Base-by-base conservation (phyloP, 306 rosid species). In the Lablab purpureus region DNA sequence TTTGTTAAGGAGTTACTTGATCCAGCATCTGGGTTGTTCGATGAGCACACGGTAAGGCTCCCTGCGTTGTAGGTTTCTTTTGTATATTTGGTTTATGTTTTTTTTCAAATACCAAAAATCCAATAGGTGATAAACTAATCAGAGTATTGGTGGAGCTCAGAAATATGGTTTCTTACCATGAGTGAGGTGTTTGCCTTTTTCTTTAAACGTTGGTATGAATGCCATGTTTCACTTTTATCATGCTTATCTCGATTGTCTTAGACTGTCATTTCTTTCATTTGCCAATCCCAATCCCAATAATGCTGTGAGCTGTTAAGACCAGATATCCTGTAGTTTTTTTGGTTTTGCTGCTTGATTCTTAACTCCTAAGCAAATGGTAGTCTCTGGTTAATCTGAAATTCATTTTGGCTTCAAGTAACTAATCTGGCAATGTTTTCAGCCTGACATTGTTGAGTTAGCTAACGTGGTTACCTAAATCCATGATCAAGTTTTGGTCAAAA, bases 31-130 rank as follows among this genome's bases (percentile, higher is more conserved):
- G 90, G 88, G 43, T 80, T 86, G 84, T 65, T 93, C 34, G 87
- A 90, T 78, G 82, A 80, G 65, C 85, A 88, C 66, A 72, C 85
- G 97, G 98, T 96, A 67, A 90, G 92, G 80, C 23, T 67, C 59
- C 34, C 43, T 81, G 54, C 74, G 54, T 79, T 67, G 68, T 80
- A 47, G 77, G 55, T 56, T 73, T 64, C 50, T 11, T 32, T 19
- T 72, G 3, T 36, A 30, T 71, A 6, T 60, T 80, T 70, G 69
- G 56, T 52, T 71, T n/a, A n/a, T 52, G 9, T 40, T 54, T 66
- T 23, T 3, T 34, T 72, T 78, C 25, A 54, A 70, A 27, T 76
- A 23, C 4, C 1, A 4, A 17, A 78, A 54, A 72, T 4, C 2
- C 27, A 17, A 4, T 23, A 45, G 4, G 5, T 10, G 12, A 54